phyloP scores from a whole-genome alignment of 495 filamentous ascomycete genomes.

The Hyaloscypha variabilis region DNA sequence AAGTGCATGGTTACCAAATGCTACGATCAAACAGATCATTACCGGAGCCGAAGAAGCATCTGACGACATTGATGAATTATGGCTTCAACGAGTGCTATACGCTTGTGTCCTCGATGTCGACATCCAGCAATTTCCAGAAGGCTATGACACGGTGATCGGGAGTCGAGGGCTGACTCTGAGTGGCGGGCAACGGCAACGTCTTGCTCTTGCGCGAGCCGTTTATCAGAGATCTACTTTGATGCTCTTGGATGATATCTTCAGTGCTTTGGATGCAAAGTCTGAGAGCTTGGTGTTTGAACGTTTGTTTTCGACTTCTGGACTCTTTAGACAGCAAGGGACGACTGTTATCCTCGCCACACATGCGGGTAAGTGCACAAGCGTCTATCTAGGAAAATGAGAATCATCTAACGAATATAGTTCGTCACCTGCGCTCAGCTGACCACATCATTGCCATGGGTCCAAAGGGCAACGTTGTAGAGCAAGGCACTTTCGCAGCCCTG shows the following conservation, averaged over 20 bases:
- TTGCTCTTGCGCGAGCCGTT: conserved; percentile 42
- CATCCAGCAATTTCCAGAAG: conserved; percentile 46
- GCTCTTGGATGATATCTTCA: conserved; percentile 40
- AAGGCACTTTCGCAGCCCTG: conserved; percentile 19
- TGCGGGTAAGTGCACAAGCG: conserved; percentile 30
- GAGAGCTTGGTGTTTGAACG: conserved; percentile 34
- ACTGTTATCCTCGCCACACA: conserved; percentile 37
- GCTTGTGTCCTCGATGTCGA: conserved; percentile 62
- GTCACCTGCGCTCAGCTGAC: conserved; percentile 13
- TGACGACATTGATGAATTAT: conserved; percentile 48
- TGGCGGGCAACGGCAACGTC: conserved; percentile 51
- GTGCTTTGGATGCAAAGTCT: conserved; percentile 38
- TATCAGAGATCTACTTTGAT: conserved; percentile 33
- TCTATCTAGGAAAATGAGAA: not conserved
- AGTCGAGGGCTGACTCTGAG: conserved; percentile 56
- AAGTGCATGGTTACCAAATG: conserved; percentile 44
- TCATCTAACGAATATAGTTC: conserved; percentile 2
- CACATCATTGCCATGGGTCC: conserved; percentile 23
- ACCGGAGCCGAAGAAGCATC: conserved; percentile 39
- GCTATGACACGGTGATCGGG: conserved; percentile 53
- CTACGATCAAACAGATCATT: conserved; percentile 41
- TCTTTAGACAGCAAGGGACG: conserved; percentile 32
- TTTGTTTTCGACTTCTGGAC: conserved; percentile 33
- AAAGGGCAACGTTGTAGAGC: conserved; percentile 13
- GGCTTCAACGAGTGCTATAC: conserved; percentile 57